Conservation (phyloP, 164 flowering plant genomes). For the Macadamia tetraphylla region DNA sequence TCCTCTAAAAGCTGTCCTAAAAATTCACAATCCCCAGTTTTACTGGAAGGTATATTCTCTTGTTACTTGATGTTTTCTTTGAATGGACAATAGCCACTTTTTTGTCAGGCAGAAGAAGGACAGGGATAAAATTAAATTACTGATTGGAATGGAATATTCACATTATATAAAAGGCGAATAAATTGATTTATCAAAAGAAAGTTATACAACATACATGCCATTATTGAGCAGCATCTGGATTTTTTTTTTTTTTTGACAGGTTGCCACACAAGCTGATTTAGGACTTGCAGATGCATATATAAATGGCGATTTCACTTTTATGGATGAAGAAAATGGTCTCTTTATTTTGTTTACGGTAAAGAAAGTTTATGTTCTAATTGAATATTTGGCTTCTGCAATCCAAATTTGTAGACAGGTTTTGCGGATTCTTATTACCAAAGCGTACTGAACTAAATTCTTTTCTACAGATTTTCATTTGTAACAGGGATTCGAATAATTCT, state of each 20-base stretch:
- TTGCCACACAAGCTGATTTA: conserved; percentile 77
- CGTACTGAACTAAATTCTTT: neutral
- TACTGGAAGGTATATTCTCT: conserved; percentile 74
- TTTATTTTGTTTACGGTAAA: conserved; percentile 68
- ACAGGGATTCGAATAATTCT: conserved; percentile 56
- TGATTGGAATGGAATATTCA: neutral
- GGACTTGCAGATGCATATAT: conserved; percentile 97
- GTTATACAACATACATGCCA: too few species aligned
- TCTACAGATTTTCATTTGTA: conserved; percentile 69
- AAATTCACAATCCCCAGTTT: conserved; percentile 70
- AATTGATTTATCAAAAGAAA: too few species aligned
- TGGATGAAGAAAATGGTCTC: conserved; percentile 74
- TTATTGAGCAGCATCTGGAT: neutral
- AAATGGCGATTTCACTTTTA: conserved; percentile 81
- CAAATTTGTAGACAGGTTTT: neutral
- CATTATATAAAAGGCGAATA: neutral
- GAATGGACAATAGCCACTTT: neutral
- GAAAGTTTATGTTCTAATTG: neutral
- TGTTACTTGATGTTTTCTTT: neutral
- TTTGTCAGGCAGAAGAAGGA: neutral
- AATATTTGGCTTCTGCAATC: neutral
- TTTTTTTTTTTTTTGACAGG: conserved; percentile 33
- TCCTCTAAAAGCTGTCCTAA: conserved; percentile 40
- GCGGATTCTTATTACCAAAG: neutral
- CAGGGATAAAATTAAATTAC: neutral